A percentile compares a stretch with the other conserved stretches of the same genome.
Conservation (phyloP, 2,329 filamentous ascomycete genomes). For the Fusarium palustre region DNA sequence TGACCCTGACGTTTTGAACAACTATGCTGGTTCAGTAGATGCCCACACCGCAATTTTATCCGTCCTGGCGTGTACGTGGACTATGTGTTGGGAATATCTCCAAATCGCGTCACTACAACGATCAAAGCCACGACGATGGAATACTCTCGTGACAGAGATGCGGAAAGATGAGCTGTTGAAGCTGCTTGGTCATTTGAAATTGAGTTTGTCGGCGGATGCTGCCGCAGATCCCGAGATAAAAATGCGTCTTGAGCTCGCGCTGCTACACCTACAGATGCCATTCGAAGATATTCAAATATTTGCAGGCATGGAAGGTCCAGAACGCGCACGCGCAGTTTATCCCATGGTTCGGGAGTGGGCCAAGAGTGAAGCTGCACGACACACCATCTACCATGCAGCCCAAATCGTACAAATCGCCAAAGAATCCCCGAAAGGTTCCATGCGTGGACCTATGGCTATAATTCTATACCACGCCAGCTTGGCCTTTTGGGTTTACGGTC, state of each 20-base stretch:
- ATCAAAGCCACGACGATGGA: constrained; percentile 44
- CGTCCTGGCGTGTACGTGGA: constrained; percentile 45
- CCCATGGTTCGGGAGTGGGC: constrained; percentile 53
- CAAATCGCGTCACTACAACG: constrained; percentile 46
- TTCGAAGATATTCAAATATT: constrained; percentile 58
- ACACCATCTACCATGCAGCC: constrained; percentile 48
- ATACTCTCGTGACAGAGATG: constrained; percentile 44
- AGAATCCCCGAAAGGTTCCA: constrained; percentile 24
- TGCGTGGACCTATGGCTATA: constrained; percentile 44
- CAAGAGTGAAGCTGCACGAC: constrained; percentile 50
- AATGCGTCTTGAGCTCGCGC: constrained; percentile 50
- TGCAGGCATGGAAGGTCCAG: constrained; percentile 56
- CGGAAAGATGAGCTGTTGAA: constrained; percentile 48
- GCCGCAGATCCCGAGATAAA: constrained; percentile 39
- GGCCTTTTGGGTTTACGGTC: constrained; percentile 46
- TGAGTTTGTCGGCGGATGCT: neutral
- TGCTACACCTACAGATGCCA: constrained; percentile 55
- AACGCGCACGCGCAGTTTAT: constrained; percentile 52
- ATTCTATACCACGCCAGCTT: constrained; percentile 48
- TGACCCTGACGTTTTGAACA: constrained; percentile 38
- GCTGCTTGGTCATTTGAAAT: constrained; percentile 40
- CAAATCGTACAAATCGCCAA: constrained; percentile 44
- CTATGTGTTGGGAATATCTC: constrained; percentile 48
- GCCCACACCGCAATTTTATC: constrained; percentile 15
- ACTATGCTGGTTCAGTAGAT: constrained; percentile 23